These are phyloP conservation scores for Gremmenia infestans DNA, from an alignment of 2,329 filamentous ascomycete genomes.

Conservation along the genomic window DNA sequence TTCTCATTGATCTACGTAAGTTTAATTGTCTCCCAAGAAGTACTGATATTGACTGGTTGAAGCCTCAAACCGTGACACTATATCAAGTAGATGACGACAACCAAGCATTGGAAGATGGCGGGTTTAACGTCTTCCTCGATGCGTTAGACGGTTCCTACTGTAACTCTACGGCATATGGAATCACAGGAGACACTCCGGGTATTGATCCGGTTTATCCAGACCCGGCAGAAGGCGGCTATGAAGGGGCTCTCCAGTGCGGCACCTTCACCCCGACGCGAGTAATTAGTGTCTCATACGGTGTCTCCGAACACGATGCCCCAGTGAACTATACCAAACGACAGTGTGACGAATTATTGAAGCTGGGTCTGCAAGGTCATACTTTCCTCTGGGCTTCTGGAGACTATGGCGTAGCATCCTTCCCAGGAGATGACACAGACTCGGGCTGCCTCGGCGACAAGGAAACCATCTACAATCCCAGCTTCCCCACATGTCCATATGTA, in stretches of 20 bases:
- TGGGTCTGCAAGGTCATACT: constrained; percentile 45
- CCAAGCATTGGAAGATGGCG: constrained; percentile 11
- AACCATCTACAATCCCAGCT: constrained; percentile 42
- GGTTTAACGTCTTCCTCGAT: constrained; percentile 31
- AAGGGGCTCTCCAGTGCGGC: constrained; percentile 41
- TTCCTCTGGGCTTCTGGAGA: constrained; percentile 47
- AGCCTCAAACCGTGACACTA: constrained; percentile 44
- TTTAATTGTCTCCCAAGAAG: neutral
- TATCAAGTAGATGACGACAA: constrained; percentile 39
- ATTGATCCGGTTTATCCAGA: constrained; percentile 34
- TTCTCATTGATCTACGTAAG: constrained; percentile 42
- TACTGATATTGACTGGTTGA: constrained; percentile 13
- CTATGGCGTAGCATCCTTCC: constrained; percentile 37
- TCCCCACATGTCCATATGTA: constrained; percentile 45
- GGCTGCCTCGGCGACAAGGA: constrained; percentile 9
- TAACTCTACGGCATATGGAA: constrained; percentile 38
- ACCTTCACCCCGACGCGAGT: constrained; percentile 44
- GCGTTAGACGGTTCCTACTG: constrained; percentile 42
- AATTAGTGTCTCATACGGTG: constrained; percentile 50
- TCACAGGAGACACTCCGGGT: constrained; percentile 25
- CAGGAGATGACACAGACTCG: constrained; percentile 27
- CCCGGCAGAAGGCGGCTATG: constrained; percentile 30
- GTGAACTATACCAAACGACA: constrained; percentile 45
- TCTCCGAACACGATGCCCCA: constrained; percentile 44
- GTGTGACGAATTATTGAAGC: constrained; percentile 52